These are phyloP conservation scores for Elongisporangium undulatum DNA, from an alignment of 352 stramenopile species.

Conservation along the genomic window DNA sequence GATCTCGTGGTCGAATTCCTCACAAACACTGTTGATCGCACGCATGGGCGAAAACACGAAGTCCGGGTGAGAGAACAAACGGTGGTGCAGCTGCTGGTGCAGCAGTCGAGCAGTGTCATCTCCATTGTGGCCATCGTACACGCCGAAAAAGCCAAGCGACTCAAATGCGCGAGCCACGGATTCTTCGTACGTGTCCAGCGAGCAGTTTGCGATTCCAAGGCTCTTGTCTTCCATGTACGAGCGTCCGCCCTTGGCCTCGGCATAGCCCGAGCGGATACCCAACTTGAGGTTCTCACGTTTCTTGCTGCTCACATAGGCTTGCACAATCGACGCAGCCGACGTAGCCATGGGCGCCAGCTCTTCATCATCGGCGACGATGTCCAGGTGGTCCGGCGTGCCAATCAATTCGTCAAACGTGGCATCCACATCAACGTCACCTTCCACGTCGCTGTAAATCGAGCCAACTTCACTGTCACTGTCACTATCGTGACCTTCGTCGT, in stretches of 20 bases:
- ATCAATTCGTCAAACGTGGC: conserved; percentile 85
- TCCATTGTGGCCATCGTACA: conserved; percentile 89
- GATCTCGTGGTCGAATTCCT: conserved; percentile 68
- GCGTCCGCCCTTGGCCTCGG: conserved; percentile 77
- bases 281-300: conserved; percentile 77
- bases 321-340: conserved; percentile 41
- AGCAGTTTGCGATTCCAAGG: conserved; percentile 41
- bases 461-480: conserved; percentile 51
- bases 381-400: conserved; percentile 42
- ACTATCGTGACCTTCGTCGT: conserved; percentile 66
- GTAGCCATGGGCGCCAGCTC: conserved; percentile 26
- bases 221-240: conserved; percentile 88
- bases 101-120: conserved; percentile 71
- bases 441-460: conserved; percentile 80
- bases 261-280: conserved; percentile 72
- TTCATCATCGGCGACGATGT: conserved; percentile 56
- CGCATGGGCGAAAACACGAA: conserved; percentile 47
- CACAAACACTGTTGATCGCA: conserved; percentile 55
- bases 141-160: conserved; percentile 73
- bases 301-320: conserved; percentile 88
- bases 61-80: conserved; percentile 52
- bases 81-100: conserved; percentile 76
- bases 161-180: conserved; percentile 27
- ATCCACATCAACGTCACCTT: conserved; percentile 83
- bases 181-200: conserved; percentile 34